Evolutionary conservation across 441 rosid genomes (phyloP), one percentile per base, ranked within the genome.

Genomic region (Gossypium gossypioides): DNA sequence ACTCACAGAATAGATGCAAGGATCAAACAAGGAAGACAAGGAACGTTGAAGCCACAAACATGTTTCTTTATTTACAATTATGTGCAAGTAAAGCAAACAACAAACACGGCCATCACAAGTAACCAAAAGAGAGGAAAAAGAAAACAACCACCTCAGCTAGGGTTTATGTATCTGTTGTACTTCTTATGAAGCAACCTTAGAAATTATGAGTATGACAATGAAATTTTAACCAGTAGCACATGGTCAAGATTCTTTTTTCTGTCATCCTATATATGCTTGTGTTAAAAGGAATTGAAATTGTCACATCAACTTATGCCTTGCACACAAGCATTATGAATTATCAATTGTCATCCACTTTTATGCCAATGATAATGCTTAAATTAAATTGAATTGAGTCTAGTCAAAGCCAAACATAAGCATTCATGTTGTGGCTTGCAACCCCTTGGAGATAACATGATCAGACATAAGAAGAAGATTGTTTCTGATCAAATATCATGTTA

Each of bases 331-430:
- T 19, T 27, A 52, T 68, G 40, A 34, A 34, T 34, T 34, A 34
- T 34, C 50, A 50, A 68, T 13, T 24, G 12, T 63, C 8, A 3
- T 40, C 68, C 68, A 63, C 27, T 63, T 19, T 37, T 21, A 25
- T 0, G 24, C 15, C 15, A 15, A 37, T 1, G 46, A 2, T 62
- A 18, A 40, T 19, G 29, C 52, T 64, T 42, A 42, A 19, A 64
- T 64, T 64, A 64, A 64, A 40, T 40, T 64, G 69, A 19, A 64
- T 2, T 2, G 12, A 64, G 69, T 64, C 68, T 19, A 19, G n/a
- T 61, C 24, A 37, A 63, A 40, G 21, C 18, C 51, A 63, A 6
- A n/a, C 22, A 63, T 40, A 63, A 18, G 25, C 27, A 63, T 63
- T 63, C 51, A 37, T 37, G 29, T 21, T 37, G 48, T 62, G n/a